Evolutionary conservation across 2,329 filamentous ascomycete genomes (phyloP).

Genomic region (Albifimbria verrucaria): DNA sequence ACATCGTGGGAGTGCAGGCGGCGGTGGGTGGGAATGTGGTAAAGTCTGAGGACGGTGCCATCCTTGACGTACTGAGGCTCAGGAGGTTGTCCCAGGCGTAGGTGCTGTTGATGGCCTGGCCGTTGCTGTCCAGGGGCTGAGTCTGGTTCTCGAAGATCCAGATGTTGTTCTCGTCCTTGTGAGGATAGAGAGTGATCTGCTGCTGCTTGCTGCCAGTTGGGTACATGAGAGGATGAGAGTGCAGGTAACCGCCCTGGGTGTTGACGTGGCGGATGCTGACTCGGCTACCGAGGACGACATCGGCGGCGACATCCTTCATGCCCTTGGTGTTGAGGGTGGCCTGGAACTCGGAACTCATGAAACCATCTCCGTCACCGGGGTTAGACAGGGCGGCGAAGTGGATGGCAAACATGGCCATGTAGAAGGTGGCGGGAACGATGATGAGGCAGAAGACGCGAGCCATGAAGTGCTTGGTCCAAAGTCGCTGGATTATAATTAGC

Average conservation of each 20-base stretch:
- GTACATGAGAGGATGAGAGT: conserved; percentile 97
- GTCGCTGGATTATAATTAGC: conserved; percentile 44
- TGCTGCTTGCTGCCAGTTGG: conserved; percentile 97
- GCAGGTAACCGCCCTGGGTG: conserved; percentile 95
- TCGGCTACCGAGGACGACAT: conserved; percentile 85
- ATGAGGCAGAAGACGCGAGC: conserved; percentile 89
- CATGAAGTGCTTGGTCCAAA: conserved; percentile 93
- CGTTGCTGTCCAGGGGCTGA: conserved; percentile 75
- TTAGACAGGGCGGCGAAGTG: conserved; percentile 93
- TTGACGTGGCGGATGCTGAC: conserved; percentile 89
- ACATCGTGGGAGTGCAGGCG: conserved; percentile 96
- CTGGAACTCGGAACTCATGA: conserved; percentile 99
- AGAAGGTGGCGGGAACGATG: conserved; percentile 82
- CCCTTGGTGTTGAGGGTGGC: conserved; percentile 93
- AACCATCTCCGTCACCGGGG: conserved; percentile 94
- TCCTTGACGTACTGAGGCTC: conserved; percentile 71
- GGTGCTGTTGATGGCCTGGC: conserved; percentile 75
- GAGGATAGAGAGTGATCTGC: conserved; percentile 95
- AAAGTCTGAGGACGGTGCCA: conserved; percentile 76
- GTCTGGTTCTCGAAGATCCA: conserved; percentile 96
- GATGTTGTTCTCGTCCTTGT: conserved; percentile 98
- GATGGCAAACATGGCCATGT: conserved; percentile 95
- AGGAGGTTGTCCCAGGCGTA: conserved; percentile 75
- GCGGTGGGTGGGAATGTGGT: conserved; percentile 78
- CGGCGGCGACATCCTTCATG: conserved; percentile 92